A percentile compares a stretch with the other conserved stretches of the same genome.
Conservation (phyloP, 495 filamentous ascomycete genomes). For the Tuber microsphaerosporum region DNA sequence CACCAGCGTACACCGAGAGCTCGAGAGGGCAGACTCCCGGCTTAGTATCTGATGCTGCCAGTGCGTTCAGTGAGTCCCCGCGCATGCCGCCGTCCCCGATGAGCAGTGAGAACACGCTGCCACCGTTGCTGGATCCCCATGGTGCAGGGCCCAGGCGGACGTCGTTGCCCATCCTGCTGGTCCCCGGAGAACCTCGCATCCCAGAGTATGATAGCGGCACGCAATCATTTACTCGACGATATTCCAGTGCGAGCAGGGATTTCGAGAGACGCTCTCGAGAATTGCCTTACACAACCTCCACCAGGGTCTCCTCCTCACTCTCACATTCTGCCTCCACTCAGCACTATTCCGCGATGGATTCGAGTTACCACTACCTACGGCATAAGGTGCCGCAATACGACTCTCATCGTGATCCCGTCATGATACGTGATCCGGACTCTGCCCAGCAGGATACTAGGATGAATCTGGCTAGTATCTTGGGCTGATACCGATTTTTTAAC, state of each 20-base stretch:
- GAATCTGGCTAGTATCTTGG: constrained; percentile 1
- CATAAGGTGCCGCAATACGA: constrained; percentile 2
- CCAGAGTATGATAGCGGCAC: constrained; percentile 19
- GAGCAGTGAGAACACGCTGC: constrained; percentile 33
- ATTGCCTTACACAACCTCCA: not conserved
- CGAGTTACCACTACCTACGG: constrained; percentile 3
- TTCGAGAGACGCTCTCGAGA: constrained; percentile 23
- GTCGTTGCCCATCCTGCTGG: constrained; percentile 37
- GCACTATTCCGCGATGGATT: not conserved
- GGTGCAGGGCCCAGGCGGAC: constrained; percentile 24
- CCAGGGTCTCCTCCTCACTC: not conserved
- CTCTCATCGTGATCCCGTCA: not conserved
- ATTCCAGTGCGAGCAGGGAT: constrained; percentile 4
- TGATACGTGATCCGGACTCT: not conserved
- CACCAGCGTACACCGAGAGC: constrained; percentile 57
- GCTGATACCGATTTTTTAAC: not conserved
- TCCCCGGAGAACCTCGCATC: constrained; percentile 19
- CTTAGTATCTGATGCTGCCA: constrained; percentile 63
- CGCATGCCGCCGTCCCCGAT: constrained; percentile 42
- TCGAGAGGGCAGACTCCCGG: constrained; percentile 60
- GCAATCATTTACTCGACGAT: constrained; percentile 30
- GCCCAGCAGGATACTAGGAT: constrained; percentile 1
- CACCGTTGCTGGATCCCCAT: constrained; percentile 39
- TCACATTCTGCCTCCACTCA: not conserved
- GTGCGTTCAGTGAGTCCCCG: constrained; percentile 55